These are phyloP conservation scores for Colletotrichum sp. DNA, from an alignment of 2,329 filamentous ascomycete species.

Conservation along the genomic window DNA sequence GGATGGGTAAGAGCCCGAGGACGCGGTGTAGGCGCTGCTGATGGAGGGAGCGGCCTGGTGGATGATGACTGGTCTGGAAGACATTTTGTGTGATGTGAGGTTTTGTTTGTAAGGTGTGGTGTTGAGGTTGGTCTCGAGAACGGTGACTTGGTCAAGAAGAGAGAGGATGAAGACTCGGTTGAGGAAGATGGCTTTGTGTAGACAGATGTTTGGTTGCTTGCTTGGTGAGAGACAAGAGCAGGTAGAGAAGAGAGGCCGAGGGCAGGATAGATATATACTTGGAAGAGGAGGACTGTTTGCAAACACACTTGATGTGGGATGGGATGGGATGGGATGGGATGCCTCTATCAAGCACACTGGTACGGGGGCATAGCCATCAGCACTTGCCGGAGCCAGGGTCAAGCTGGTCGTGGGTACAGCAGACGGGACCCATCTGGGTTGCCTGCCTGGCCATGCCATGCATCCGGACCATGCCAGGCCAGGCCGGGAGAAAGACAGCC, in stretches of 20 bases:
- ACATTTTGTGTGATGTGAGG: not conserved
- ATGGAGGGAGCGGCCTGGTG: conserved; percentile 36
- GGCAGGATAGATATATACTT: conserved; percentile 7
- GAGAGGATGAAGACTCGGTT: not conserved
- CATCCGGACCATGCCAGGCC: not conserved
- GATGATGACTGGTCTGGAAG: conserved; percentile 30
- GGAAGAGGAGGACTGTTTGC: not conserved
- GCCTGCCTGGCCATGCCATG: not conserved
- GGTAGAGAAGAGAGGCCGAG: not conserved
- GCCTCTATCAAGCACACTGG: conserved; percentile 4
- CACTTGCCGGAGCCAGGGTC: conserved; percentile 6
- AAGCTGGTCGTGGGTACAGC: not conserved
- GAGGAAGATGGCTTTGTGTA: not conserved
- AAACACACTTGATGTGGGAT: not conserved
- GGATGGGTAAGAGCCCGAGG: conserved; percentile 22
- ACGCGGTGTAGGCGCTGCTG: conserved; percentile 29
- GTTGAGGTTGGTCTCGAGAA: not conserved
- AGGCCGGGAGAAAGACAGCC: not conserved
- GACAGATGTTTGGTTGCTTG: not conserved
- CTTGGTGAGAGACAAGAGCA: not conserved
- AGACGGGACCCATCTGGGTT: not conserved
- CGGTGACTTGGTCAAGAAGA: not conserved
- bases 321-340: not conserved
- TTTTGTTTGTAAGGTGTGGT: not conserved
- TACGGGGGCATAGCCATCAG: not conserved